Conservation (phyloP, 306 rosid genomes). For the Lotus japonicus region DNA sequence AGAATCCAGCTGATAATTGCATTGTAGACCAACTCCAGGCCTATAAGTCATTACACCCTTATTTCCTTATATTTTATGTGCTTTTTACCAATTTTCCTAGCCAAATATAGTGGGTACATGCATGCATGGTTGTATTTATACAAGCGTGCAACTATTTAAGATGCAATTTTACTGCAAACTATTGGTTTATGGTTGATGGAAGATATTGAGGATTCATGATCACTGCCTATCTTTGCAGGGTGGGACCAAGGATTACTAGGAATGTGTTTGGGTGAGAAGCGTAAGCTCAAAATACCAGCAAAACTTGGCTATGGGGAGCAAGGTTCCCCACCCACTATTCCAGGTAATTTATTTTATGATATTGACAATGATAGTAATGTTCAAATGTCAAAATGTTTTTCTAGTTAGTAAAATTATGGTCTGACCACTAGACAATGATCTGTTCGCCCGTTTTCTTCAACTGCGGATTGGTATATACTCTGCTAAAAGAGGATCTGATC, state of each 20-base stretch:
- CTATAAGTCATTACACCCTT: no score
- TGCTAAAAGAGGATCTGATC: background rate
- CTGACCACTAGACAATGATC: background rate
- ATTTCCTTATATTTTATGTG: no score
- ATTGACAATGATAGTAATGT: background rate
- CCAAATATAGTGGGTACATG: background rate
- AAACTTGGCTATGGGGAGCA: constrained; percentile 89
- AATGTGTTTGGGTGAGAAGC: constrained; percentile 93
- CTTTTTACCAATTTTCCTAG: no score
- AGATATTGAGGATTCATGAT: constrained; percentile 13
- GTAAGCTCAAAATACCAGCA: constrained; percentile 91
- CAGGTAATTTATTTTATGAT: constrained; percentile 40
- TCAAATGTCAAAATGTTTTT: background rate
- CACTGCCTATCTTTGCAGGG: constrained; percentile 40
- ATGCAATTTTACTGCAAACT: background rate
- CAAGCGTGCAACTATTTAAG: background rate
- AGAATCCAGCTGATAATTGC: background rate
- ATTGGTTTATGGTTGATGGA: constrained; percentile 13
- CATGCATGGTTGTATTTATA: background rate
- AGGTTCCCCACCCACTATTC: constrained; percentile 93
- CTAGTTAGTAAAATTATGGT: background rate
- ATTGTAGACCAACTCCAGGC: background rate
- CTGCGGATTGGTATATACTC: background rate
- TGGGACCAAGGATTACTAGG: constrained; percentile 99
- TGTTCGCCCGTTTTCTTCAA: background rate